A percentile compares a stretch with the other conserved stretches of the same genome.
Conservation (phyloP, 1,284 basidiomycete genomes). For the Phellopilus nigrolimitatus region DNA sequence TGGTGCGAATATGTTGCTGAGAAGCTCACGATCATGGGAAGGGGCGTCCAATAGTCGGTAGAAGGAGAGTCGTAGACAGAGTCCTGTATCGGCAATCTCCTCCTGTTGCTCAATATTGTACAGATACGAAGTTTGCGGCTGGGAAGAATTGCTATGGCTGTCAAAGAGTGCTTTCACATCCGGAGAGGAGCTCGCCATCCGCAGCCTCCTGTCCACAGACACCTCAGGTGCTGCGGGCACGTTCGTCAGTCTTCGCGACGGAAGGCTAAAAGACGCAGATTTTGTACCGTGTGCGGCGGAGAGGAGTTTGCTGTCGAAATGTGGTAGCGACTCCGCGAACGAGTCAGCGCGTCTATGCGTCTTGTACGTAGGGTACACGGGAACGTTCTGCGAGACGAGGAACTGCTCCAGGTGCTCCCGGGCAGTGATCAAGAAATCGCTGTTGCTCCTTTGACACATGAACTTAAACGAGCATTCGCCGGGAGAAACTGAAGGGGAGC, state of each 20-base stretch:
- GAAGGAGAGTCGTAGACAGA: constrained; percentile 20
- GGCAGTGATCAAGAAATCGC: constrained; percentile 86
- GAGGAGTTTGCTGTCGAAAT: constrained; percentile 93
- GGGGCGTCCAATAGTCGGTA: constrained; percentile 66
- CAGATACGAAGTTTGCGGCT: constrained; percentile 52
- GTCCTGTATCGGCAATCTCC: constrained; percentile 41
- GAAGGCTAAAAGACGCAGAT: constrained; percentile 19
- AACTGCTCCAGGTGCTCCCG: constrained; percentile 93
- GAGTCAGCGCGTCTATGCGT: constrained; percentile 84
- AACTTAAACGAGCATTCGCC: constrained; percentile 93
- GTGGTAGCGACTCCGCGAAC: constrained; percentile 92
- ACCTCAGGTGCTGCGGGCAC: constrained; percentile 14
- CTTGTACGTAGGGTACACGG: constrained; percentile 67
- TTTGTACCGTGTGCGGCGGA: constrained; percentile 68
- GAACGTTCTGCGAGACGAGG: constrained; percentile 77
- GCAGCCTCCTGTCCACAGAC: constrained; percentile 66
- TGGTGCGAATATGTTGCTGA: constrained; percentile 22
- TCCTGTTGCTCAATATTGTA: constrained; percentile 71
- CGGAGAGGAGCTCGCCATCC: constrained; percentile 83
- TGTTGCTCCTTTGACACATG: constrained; percentile 89
- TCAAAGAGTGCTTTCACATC: constrained; percentile 95
- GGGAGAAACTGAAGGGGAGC: constrained; percentile 32
- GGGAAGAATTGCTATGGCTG: constrained; percentile 35
- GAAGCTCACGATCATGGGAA: constrained; percentile 65
- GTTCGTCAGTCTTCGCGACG: constrained; percentile 16